A percentile compares a stretch with the other conserved stretches of the same genome.
phyloP scores from a whole-genome alignment of 2,329 filamentous ascomycete species.

The Zopfia rhizophila region DNA sequence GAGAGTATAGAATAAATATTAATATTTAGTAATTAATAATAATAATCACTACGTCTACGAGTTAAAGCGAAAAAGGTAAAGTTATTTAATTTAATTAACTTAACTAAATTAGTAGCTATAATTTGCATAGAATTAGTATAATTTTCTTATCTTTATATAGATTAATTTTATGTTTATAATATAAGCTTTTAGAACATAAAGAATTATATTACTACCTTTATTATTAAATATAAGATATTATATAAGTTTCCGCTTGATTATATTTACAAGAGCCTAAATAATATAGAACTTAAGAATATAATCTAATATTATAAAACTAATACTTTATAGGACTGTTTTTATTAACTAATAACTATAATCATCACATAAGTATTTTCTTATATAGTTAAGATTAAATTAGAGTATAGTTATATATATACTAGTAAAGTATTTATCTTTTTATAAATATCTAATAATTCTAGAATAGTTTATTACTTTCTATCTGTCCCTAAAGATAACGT shows the following conservation, averaged over 20 bases:
- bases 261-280: slow-evolving; percentile 55
- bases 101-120: slow-evolving; percentile 1
- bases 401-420: slow-evolving; percentile 57
- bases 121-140: background rate
- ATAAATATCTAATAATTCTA: slow-evolving; percentile 42
- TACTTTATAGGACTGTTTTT: slow-evolving; percentile 48
- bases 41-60: slow-evolving; percentile 26
- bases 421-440: slow-evolving; percentile 59
- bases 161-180: slow-evolving; percentile 51
- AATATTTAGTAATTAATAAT: slow-evolving; percentile 11
- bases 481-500: slow-evolving; percentile 45
- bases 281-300: slow-evolving; percentile 55
- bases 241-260: slow-evolving; percentile 58
- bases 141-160: slow-evolving; percentile 34
- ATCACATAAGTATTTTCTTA: slow-evolving; percentile 62
- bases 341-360: slow-evolving; percentile 54
- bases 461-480: slow-evolving; percentile 45
- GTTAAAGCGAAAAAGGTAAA: slow-evolving; percentile 3
- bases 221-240: slow-evolving; percentile 60
- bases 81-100: slow-evolving; percentile 1
- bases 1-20: slow-evolving; percentile 23
- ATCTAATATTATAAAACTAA: slow-evolving; percentile 47
- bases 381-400: slow-evolving; percentile 59
- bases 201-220: slow-evolving; percentile 33
- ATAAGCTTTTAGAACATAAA: slow-evolving; percentile 19